Base-by-base conservation (phyloP, 2,329 filamentous ascomycete species). In the Mollisiaceae sp. region DNA sequence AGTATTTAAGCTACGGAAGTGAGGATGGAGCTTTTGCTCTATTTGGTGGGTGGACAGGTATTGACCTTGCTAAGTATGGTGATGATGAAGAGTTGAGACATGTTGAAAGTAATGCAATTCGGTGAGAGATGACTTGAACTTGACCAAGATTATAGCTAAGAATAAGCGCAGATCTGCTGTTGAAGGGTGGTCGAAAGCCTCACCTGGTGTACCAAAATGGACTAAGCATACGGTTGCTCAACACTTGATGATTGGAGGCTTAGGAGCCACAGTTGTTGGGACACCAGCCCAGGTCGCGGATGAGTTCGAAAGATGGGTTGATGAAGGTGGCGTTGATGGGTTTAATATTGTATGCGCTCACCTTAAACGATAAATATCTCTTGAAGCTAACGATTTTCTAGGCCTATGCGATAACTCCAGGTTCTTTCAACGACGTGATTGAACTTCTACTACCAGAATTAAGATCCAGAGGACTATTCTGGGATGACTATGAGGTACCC, bases 21-120 rank as follows among this genome's bases (percentile, higher is more conserved):
- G 58, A 60, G 14, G 0, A 74, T 91, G 65, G 87, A 88, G 1
- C 77, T 91, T 32, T 92, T 91, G 85, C 89, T 71, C 78, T 89
- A 20, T 92, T 92, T 69, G 88, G 89, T 24, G 89, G 89, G 0
- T 92, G 89, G 89, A 92, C 89, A 0, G 90, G 87, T 0, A 87
- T 89, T 36, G 85, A 90, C 72, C 78, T 89, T 38, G 79, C 81
- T 4, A 77, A 82, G 47, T 89, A 88, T 69, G 83, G 78, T 0
- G 86, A 89, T 38, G 86, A 89, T 54, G 83, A 89, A 71, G 87
- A 89, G 73, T 74, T 89, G 59, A 77, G 85, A n/a, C 70, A 79
- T 59, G 79, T 80, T 0, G 79, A 81, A 68, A 80, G 78, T 66
- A 81, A 81, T 43, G 79, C 79, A 14, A 77, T 80, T 55, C 38